These are phyloP conservation scores for Yamadazyma songkhlaensis DNA, from an alignment of 1,139 yeast species.

Conservation along the genomic window DNA sequence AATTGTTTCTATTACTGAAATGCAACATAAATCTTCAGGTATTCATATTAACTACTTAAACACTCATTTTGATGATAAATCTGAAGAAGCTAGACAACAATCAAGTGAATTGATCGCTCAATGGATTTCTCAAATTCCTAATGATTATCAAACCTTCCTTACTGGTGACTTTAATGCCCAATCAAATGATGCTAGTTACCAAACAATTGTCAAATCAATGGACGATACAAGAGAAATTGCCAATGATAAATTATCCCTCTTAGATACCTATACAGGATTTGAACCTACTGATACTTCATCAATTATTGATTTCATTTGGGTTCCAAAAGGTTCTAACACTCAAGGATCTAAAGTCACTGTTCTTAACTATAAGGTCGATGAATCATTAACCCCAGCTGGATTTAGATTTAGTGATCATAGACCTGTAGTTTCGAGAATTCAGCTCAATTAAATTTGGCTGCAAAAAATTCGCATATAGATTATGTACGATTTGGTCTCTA, in stretches of 20 bases:
- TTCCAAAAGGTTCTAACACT: constrained; percentile 14
- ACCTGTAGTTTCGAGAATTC: constrained; percentile 29
- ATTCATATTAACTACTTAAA: constrained; percentile 32
- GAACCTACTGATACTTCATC: constrained; percentile 20
- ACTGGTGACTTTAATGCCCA: constrained; percentile 17
- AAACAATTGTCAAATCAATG: constrained; percentile 25
- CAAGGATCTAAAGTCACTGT: constrained; percentile 13
- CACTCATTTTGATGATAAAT: constrained; percentile 43
- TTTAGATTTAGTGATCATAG: constrained; percentile 44
- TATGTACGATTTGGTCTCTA: background rate
- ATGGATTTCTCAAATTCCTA: constrained; percentile 26
- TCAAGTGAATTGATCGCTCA: constrained; percentile 30
- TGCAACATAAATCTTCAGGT: constrained; percentile 21
- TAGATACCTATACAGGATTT: constrained; percentile 42
- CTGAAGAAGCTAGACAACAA: constrained; percentile 34
- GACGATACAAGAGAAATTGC: constrained; percentile 22
- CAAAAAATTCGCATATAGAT: background rate
- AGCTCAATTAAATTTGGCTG: constrained; percentile 14
- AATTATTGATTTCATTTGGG: constrained; percentile 31
- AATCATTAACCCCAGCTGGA: constrained; percentile 20
- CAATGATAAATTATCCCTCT: constrained; percentile 18
- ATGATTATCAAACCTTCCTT: constrained; percentile 35
- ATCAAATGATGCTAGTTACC: constrained; percentile 14
- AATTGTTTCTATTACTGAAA: constrained; percentile 39
- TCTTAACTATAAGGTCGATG: constrained; percentile 36